These are phyloP conservation scores for Tanozyma kutaoensis DNA, from an alignment of 805 yeast genomes.

Conservation along the genomic window DNA sequence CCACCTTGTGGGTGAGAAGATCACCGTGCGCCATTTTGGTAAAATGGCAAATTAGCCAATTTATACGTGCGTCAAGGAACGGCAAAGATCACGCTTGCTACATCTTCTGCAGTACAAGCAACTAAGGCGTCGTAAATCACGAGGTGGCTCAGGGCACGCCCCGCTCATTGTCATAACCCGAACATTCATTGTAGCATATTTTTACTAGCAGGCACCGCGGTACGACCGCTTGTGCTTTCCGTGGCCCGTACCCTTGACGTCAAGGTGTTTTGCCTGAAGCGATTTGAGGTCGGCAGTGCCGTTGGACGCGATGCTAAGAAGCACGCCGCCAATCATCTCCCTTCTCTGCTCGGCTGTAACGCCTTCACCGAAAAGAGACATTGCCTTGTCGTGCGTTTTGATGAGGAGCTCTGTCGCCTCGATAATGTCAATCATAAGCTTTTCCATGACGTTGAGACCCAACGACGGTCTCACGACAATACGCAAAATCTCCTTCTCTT, in stretches of 20 bases:
- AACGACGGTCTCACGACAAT: conserved; percentile 71
- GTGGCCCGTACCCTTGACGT: conserved; percentile 9
- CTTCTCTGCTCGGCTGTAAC: conserved; percentile 12
- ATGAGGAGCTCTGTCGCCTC: conserved; percentile 39
- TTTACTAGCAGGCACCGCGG: conserved; percentile 20
- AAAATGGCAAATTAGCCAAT: no score
- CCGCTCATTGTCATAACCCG: no score
- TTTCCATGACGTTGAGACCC: conserved; percentile 29
- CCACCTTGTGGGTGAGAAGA: conserved; percentile 21
- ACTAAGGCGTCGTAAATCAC: no score
- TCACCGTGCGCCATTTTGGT: conserved; percentile 3
- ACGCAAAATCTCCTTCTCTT: conserved; percentile 56
- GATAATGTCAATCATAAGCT: conserved; percentile 27
- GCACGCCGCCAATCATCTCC: conserved; percentile 30
- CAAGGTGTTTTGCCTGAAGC: conserved; percentile 9
- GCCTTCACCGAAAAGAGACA: conserved; percentile 8
- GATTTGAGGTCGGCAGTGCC: conserved; percentile 30
- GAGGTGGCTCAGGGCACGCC: no score
- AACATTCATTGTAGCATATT: no score
- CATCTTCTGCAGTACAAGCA: no score
- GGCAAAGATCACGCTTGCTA: no score
- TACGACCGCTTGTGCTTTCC: conserved; percentile 15
- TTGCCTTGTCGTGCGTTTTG: conserved; percentile 30
- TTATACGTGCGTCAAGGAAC: no score
- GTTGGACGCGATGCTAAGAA: conserved; percentile 41